Base-by-base conservation (phyloP, 495 filamentous ascomycete species). In the Xylaria palmicola region DNA sequence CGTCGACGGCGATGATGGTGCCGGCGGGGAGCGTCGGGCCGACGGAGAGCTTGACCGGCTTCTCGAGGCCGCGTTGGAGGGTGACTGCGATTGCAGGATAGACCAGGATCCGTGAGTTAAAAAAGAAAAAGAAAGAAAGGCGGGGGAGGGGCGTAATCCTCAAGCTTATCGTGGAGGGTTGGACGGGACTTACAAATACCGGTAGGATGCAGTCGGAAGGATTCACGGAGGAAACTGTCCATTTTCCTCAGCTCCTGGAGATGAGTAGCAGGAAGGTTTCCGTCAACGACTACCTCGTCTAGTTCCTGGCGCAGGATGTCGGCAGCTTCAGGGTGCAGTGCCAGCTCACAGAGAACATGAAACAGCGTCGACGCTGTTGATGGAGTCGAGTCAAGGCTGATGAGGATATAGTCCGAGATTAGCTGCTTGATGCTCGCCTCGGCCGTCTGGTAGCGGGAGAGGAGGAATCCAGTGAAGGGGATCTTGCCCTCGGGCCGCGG, bases 151-250 rank as follows among this genome's bases (percentile, higher is more conserved):
- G n/a, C n/a, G n/a, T n/a, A n/a, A n/a, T n/a, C n/a, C n/a, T n/a
- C n/a, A n/a, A n/a, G n/a, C n/a, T n/a, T n/a, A n/a, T 4, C n/a
- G 4, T 41, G 7, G 9, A 10, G 13, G 44, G 15, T 6, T 1
- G 5, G 6, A 29, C 3, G 15, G 26, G 6, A 48, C 13, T 40
- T 27, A 54, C 51, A 40, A 0, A 40, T 15, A 22, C 51, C 22
- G 6, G 41, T 29, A 24, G 51, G 51, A 22, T 54, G 34, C 20
- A 40, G 4, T 27, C 51, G 36, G 34, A 40, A 54, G 34, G 34
- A 54, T 5, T 54, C 51, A 22, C 51, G 51, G 2, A 54, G 34
- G 27, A 54, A 40, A 19, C 51, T 54, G 36, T 54, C 51, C 51
- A 54, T 40, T 34, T 41, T 54, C 22, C 20, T 34, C 1, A 54